Evolutionary conservation across 2,329 filamentous ascomycete genomes (phyloP), one percentile per base, ranked within the genome.

Genomic region (Ilyonectria mors-panacis): DNA sequence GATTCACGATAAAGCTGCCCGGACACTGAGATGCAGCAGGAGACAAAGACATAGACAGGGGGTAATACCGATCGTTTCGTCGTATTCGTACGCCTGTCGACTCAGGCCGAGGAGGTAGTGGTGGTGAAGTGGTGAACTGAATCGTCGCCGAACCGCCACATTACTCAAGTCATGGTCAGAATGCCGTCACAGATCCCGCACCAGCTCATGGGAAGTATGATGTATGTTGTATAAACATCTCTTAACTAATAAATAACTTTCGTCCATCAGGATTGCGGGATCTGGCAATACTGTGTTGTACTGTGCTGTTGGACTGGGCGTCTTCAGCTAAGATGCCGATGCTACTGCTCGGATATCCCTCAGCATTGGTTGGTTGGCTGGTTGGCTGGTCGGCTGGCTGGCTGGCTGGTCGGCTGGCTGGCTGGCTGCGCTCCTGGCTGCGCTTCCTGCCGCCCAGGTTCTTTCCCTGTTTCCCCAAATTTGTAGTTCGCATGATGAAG

Each of bases 61-160:
- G 35, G 37, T 37, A 35, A 28, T 19, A 10, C n/a, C 5, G 39
- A 17, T 19, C 17, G 12, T 44, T 42, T 61, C 53, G 45, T 30
- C 28, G 56, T 68, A 70, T 72, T 72, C 55, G 64, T 68, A 68
- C 70, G 62, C 59, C 57, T 26, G 63, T 30, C 44, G 58, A 63
- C 48, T 51, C 53, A 50, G 45, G 54, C 39, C 26, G 47, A 54
- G 42, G 45, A 59, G 17, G 37, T 30, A 21, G 45, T 54, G 26
- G 23, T 26, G 23, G 26, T n/a, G n/a, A n/a, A 13, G 37, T 42
- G 50, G 50, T 53, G 26, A 62, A 56, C 51, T 55, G 30, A 63
- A 63, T 63, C 42, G 45, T 39, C 28, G 51, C 42, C 26, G 30
- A 50, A 42, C 30, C 30, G 51, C 30, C 51, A 42, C 59, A 47